Conservation (phyloP, 257 asterid species). For the Nicotiana paniculata region DNA sequence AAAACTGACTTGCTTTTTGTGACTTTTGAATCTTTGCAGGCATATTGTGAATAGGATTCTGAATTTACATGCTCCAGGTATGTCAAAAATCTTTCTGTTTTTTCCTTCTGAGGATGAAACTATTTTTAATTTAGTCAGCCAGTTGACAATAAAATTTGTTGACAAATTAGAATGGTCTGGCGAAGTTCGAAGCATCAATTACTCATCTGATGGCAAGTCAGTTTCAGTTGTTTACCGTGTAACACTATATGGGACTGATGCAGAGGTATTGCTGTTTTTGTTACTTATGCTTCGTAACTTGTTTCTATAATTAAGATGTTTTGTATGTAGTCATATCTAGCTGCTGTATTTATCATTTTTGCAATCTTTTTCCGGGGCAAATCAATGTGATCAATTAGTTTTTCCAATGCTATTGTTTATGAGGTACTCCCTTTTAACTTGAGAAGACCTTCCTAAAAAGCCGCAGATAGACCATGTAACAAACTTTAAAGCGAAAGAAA, state of each 20-base stretch:
- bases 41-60: constrained; percentile 79
- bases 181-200: constrained; percentile 69
- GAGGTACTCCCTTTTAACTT: background rate
- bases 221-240: constrained; percentile 82
- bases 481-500: background rate
- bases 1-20: background rate
- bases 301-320: background rate
- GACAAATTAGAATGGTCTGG: constrained; percentile 78
- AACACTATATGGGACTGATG: constrained; percentile 83
- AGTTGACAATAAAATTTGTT: background rate
- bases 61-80: constrained; percentile 93
- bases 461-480: background rate
- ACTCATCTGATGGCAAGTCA: constrained; percentile 66
- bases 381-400: background rate
- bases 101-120: background rate
- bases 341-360: background rate
- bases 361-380: background rate
- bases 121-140: constrained; percentile 1
- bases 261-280: constrained; percentile 54
- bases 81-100: background rate
- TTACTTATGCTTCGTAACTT: background rate
- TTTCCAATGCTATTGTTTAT: background rate
- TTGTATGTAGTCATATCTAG: background rate
- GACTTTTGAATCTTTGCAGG: constrained; percentile 39
- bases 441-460: background rate